A percentile compares a stretch with the other conserved stretches of the same genome.
Conservation (phyloP, 179 eudicot species). For the Camellia oleifera region DNA sequence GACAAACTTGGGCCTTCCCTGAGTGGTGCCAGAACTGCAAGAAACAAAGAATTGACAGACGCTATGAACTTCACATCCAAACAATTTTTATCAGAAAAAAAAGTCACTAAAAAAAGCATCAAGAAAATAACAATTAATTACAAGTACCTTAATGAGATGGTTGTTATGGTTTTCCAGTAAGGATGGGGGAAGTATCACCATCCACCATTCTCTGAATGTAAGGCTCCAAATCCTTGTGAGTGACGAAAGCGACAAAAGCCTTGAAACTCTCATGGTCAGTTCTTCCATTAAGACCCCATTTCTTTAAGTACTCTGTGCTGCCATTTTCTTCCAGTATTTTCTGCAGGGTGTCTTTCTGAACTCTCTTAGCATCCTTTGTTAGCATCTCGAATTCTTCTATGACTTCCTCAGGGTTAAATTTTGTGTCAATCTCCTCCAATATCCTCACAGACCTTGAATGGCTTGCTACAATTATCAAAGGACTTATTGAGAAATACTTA, state of each 20-base stretch:
- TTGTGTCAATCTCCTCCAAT: conserved; percentile 54
- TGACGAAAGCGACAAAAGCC: conserved; percentile 64
- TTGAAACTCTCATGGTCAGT: conserved; percentile 63
- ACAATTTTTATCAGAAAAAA: too few species aligned
- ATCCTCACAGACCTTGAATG: conserved; percentile 24
- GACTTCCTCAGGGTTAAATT: conserved; percentile 41
- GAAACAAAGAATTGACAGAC: too few species aligned
- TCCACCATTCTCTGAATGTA: conserved; percentile 66
- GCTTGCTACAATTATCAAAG: conserved; percentile 11
- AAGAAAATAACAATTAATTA: too few species aligned
- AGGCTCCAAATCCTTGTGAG: conserved; percentile 73
- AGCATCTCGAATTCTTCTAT: conserved; percentile 67
- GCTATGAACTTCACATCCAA: too few species aligned
- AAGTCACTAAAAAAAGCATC: too few species aligned
- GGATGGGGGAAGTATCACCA: conserved; percentile 63
- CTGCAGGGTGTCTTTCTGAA: conserved; percentile 67
- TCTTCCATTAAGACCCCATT: conserved; percentile 62
- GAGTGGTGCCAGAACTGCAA: too few species aligned
- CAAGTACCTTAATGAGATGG: too few species aligned
- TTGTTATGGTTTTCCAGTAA: conserved; percentile 56
- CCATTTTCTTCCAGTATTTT: conserved; percentile 67
- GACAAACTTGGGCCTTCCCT: too few species aligned
- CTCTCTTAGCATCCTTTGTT: conserved; percentile 56
- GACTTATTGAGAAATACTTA: not conserved
- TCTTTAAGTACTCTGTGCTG: conserved; percentile 53